A percentile compares a stretch with the other conserved stretches of the same genome.
phyloP scores from a whole-genome alignment of 441 rosid species.

The Lepidium campestre region DNA sequence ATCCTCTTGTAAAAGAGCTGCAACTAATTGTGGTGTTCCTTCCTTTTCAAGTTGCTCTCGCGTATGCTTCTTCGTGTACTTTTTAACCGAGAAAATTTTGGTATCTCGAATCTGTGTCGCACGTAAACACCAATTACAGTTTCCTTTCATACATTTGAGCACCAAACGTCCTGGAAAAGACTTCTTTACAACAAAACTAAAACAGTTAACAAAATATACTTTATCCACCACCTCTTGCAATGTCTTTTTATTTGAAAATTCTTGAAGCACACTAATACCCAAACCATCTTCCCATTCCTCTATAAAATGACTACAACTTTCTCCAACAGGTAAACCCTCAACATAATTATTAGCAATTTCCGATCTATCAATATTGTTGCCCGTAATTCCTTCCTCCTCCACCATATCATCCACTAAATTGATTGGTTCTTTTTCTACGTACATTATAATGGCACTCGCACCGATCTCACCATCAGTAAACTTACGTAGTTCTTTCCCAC shows the following conservation, averaged over 20 bases:
- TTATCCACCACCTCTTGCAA: not conserved
- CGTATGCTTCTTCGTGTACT: not conserved
- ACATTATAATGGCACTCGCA: not conserved
- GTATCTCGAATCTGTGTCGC: not conserved
- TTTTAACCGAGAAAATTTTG: not conserved
- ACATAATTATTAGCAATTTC: not conserved
- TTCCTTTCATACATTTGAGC: not conserved
- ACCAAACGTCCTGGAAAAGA: not conserved
- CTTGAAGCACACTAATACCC: not conserved
- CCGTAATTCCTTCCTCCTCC: too few species aligned
- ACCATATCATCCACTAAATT: too few species aligned
- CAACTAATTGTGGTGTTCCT: not conserved
- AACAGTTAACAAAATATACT: not conserved
- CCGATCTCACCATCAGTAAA: not conserved
- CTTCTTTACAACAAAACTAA: not conserved
- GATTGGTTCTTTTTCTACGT: not conserved
- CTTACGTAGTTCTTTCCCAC: too few species aligned
- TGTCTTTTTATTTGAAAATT: not conserved
- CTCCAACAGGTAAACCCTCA: not conserved
- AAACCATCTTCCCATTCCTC: not conserved
- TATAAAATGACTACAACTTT: not conserved
- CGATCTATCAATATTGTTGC: too few species aligned
- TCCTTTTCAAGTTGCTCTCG: not conserved
- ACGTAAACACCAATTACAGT: not conserved
- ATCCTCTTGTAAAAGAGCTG: not conserved